These are phyloP conservation scores for Axilococcus clingmanii DNA, from an alignment of 139 green algal genomes.

Conservation along the genomic window DNA sequence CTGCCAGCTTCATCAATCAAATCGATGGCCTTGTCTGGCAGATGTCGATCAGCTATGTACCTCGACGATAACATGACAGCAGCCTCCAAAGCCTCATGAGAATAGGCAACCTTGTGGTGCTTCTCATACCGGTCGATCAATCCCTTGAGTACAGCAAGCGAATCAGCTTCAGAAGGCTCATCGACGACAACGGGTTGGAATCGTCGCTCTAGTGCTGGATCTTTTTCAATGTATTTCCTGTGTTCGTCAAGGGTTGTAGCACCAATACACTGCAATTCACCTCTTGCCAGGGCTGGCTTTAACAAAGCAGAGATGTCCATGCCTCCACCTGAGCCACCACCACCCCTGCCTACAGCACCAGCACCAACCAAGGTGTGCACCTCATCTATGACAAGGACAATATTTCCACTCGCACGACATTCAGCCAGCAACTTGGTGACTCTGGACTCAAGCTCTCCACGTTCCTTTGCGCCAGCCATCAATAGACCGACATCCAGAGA, in stretches of 20 bases:
- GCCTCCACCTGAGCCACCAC: conserved; percentile 53
- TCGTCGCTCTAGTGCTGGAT: conserved; percentile 83
- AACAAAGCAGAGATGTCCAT: conserved; percentile 93
- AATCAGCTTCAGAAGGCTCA: conserved; percentile 59
- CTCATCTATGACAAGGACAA: conserved; percentile 91
- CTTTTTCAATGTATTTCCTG: conserved; percentile 90
- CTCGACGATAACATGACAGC: conserved; percentile 45
- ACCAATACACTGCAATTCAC: conserved; percentile 72
- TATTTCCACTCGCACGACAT: conserved; percentile 51
- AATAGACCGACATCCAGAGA: conserved; percentile 86
- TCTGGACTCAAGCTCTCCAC: conserved; percentile 91
- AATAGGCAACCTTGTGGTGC: conserved; percentile 68
- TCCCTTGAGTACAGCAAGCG: conserved; percentile 70
- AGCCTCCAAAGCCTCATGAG: conserved; percentile 36
- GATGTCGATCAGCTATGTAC: conserved; percentile 78
- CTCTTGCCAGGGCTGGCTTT: conserved; percentile 83
- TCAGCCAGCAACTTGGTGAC: conserved; percentile 84
- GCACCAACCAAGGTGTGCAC: conserved; percentile 92
- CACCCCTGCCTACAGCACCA: conserved; percentile 45
- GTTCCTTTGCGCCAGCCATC: conserved; percentile 88
- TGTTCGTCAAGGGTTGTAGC: conserved; percentile 79
- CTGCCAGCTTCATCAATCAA: conserved; percentile 94
- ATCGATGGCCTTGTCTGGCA: conserved; percentile 97
- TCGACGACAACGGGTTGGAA: conserved; percentile 90
- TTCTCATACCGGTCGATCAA: conserved; percentile 67